Base-by-base conservation (phyloP, 2,329 filamentous ascomycete genomes). In the Cladosporium velox region DNA sequence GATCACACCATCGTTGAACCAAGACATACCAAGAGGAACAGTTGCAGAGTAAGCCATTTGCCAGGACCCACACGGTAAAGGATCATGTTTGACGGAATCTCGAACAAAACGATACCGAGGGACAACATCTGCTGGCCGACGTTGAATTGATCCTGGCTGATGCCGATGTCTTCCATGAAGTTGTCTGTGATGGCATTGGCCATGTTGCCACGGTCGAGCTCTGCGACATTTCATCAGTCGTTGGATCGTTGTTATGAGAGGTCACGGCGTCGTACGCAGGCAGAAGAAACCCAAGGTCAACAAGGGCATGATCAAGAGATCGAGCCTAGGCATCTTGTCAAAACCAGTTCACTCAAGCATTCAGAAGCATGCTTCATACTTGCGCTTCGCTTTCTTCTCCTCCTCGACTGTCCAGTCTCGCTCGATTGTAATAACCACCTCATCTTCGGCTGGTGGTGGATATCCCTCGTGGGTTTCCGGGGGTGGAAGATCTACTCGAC, bases 31-130 rank as follows among this genome's bases (percentile, higher is more conserved):
- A 74, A 75, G 44, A 73, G 67, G 65, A 81, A 71, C 47, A 81
- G 76, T 63, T 80, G 78, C 1, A 71, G 67, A 0, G 75, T 77
- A 24, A 80, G 72, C 79, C 79, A 80, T 18, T 77, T 69, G 14
- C 74, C 73, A 2, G 79, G 79, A 11, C 79, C 75, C n/a, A 76
- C 70, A 12, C 74, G 71, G 62, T 77, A 77, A 4, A 77, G 66
- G 38, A 76, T 69, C 71, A 75, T 73, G 66, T 76, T 75, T 59
- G 68, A 70, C 0, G 73, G 73, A 6, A 75, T 75, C 59, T 76
- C 75, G 59, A 74, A 72, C 24, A 77, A 70, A 4, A 77, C 74
- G 61, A 77, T 76, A 24, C 75, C 75, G 2, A 76, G 69, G 0
- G 73, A 76, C 10, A 77, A 69, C 70, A 76, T 74, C 58, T 77